Conservation (phyloP, 352 stramenopile genomes). For the Blastocystis sp. region DNA sequence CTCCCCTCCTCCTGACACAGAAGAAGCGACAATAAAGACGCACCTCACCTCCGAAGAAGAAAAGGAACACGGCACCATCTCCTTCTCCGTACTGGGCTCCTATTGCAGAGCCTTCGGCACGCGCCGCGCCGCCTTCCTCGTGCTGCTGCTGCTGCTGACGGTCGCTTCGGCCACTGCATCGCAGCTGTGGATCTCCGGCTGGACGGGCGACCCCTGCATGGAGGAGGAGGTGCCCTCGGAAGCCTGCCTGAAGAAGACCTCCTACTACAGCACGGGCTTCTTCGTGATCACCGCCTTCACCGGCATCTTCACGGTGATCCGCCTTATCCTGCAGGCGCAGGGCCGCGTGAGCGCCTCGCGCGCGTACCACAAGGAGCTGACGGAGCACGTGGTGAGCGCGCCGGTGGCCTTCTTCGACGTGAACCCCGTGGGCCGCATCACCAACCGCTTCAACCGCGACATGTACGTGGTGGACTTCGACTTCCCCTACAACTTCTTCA, state of each 20-base stretch:
- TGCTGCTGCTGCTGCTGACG: too few relatives aligned
- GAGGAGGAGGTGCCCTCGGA: too few relatives aligned
- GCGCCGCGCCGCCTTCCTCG: too few relatives aligned
- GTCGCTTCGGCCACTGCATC: not conserved
- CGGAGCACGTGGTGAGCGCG: slow-evolving; percentile 73
- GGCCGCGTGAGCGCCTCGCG: not conserved
- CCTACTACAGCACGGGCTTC: not conserved
- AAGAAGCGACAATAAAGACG: too few relatives aligned
- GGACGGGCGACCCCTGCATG: slow-evolving; percentile 20
- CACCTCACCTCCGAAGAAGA: too few relatives aligned
- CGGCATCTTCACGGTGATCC: not conserved
- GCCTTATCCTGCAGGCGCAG: not conserved
- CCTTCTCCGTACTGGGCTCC: too few relatives aligned
- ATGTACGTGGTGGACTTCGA: not conserved
- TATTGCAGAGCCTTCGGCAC: too few relatives aligned
- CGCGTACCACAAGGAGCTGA: slow-evolving; percentile 76
- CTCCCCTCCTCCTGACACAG: too few relatives aligned
- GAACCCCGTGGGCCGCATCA: too few relatives aligned
- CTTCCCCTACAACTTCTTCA: slow-evolving; percentile 28
- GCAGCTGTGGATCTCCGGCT: slow-evolving; percentile 56
- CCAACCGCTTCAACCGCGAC: not conserved
- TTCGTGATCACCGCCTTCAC: not conserved
- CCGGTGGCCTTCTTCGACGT: too few relatives aligned
- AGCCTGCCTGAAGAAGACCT: not conserved
- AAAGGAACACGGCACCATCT: too few relatives aligned